Percentiles rank a stretch among this genome's conserved stretches.
These are phyloP conservation scores for Phlyctochytrium arcticum DNA, from an alignment of 192 early-diverging fungal species.

Conservation along the genomic window DNA sequence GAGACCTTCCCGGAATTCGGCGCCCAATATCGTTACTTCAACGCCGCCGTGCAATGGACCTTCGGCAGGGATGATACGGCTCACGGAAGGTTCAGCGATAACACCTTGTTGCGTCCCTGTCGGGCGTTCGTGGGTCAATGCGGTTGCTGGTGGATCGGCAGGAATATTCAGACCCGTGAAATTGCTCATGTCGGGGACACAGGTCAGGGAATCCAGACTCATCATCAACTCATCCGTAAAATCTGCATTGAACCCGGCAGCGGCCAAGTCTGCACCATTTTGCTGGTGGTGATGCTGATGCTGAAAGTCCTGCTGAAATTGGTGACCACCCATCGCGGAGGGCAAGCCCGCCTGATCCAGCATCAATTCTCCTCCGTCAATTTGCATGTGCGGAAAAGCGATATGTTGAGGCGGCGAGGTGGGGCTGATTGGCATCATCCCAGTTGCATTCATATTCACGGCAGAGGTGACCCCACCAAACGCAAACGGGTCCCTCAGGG, in stretches of 20 bases:
- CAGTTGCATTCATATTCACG: neutral
- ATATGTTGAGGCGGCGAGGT: neutral
- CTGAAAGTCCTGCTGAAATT: neutral
- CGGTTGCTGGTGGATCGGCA: neutral
- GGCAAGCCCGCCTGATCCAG: too few species aligned
- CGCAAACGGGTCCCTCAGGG: neutral
- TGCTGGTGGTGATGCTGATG: neutral
- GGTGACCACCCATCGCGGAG: too few species aligned
- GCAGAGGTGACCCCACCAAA: too few species aligned
- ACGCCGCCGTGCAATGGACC: slow-evolving; percentile 86
- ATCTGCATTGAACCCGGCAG: too few species aligned
- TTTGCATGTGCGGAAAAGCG: neutral
- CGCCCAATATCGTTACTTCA: slow-evolving; percentile 78
- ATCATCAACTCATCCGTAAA: neutral
- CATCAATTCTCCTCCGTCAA: too few species aligned
- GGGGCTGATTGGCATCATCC: neutral
- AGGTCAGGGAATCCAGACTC: neutral
- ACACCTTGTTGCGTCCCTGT: too few species aligned
- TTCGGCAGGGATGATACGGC: slow-evolving; percentile 72
- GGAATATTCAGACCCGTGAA: neutral
- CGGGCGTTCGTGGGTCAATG: neutral
- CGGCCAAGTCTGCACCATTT: neutral
- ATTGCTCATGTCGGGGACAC: neutral
- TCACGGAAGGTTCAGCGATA: slow-evolving; percentile 47
- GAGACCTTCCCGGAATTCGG: slow-evolving; percentile 72